Base-by-base conservation (phyloP, 768 basidiomycete genomes). In the Psilocybe azurescens region DNA sequence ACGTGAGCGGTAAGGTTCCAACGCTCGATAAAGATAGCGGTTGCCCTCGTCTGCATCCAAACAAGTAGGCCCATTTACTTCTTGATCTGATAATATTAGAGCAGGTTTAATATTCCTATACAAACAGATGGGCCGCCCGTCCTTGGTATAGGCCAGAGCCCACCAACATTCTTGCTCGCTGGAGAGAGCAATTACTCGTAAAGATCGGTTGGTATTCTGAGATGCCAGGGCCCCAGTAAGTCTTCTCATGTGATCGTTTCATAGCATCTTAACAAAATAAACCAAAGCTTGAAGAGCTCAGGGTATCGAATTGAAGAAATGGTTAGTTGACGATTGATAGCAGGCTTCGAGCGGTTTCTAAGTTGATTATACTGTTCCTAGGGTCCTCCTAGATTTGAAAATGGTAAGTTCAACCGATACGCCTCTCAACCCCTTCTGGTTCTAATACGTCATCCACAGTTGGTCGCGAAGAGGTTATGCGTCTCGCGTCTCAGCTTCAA, bases 81-180 rank as follows among this genome's bases (percentile, higher is more conserved):
- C 11, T 56, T 24, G 8, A 6, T 16, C 13, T 24, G 58, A 24
- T n/a, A 52, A 24, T 9, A 52, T 50, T 9, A 50, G 11, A 36
- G 33, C 33, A 36, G 24, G 24, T 24, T 24, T 24, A 24, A 24
- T 36, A 58, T 32, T 44, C 32, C 32, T 10, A 16, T 44, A 14
- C 49, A n/a, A 32, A 14, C 59, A 78, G 78, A 64, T 81, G 61
- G 56, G 65, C 73, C 28, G 69, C 75, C 4, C 70, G 69, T 54
- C 83, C 83, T 20, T 84, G 83, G 82, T 85, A 85, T 64, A 81
- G 77, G 63, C 77, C 80, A 0, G 68, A 76, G 59, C 67, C 75
- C 0, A 73, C 63, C 1, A 71, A 59, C 2, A 70, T 70, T 6
- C 33, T 78, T 0, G 73, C 70, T 1, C 70, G 67, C 28, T 52